These are phyloP conservation scores for Blastocystis sp. DNA, from an alignment of 352 stramenopile genomes.

Conservation along the genomic window DNA sequence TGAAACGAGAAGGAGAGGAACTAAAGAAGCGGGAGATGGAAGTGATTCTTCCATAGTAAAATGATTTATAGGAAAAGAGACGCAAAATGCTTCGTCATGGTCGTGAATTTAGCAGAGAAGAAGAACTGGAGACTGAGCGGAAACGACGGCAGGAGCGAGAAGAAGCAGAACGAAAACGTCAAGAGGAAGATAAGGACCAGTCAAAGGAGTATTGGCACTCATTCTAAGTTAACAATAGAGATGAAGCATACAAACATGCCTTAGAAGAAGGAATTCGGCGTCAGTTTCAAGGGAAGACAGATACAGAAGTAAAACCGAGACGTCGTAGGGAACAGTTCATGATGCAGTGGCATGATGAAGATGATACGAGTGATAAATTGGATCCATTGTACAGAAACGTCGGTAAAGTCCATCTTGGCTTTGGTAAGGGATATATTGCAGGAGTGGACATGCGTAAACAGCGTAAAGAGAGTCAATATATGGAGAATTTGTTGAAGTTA, in stretches of 20 bases:
- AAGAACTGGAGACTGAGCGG: slow-evolving; percentile 59
- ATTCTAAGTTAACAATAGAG: not conserved
- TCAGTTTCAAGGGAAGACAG: slow-evolving; percentile 84
- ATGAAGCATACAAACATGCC: slow-evolving; percentile 31
- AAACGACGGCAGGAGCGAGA: slow-evolving; percentile 73
- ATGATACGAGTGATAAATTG: slow-evolving; percentile 84
- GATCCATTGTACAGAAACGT: slow-evolving; percentile 85
- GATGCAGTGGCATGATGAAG: slow-evolving; percentile 86
- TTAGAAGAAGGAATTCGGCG: slow-evolving; percentile 75
- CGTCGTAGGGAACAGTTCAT: slow-evolving; percentile 76
- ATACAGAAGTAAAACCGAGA: slow-evolving; percentile 84
- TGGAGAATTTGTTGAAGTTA: slow-evolving; percentile 27
- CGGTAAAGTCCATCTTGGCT: slow-evolving; percentile 84
- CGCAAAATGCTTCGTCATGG: not conserved
- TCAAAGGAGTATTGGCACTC: not conserved
- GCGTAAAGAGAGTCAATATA: slow-evolving; percentile 75
- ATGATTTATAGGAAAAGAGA: slow-evolving; percentile 15
- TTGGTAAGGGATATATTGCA: slow-evolving; percentile 83
- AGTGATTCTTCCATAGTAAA: not conserved
- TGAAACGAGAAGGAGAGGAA: slow-evolving; percentile 9
- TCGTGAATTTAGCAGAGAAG: slow-evolving; percentile 12
- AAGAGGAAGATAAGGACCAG: slow-evolving; percentile 74
- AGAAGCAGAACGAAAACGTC: slow-evolving; percentile 58
- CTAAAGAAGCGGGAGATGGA: slow-evolving; percentile 20
- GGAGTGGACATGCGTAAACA: slow-evolving; percentile 88